These are phyloP conservation scores for Zymoseptoria pseudotritici DNA, from an alignment of 2,329 filamentous ascomycete species.

Conservation along the genomic window DNA sequence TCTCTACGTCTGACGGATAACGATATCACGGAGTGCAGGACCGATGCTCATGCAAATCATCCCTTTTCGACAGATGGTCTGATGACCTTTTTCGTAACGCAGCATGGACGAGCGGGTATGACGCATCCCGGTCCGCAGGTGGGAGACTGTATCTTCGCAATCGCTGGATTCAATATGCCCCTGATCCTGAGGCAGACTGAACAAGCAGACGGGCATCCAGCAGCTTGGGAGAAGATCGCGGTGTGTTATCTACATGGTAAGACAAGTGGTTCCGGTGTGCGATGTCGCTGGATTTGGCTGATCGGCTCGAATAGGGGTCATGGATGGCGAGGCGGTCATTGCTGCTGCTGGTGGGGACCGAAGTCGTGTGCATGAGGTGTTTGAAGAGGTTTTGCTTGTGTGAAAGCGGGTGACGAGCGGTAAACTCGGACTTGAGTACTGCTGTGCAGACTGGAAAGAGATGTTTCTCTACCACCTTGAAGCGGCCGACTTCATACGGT, in stretches of 20 bases:
- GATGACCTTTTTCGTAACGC: constrained; percentile 3
- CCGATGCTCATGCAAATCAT: too few species aligned
- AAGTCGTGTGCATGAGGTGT: not conserved
- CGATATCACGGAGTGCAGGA: too few species aligned
- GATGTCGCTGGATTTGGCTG: too few species aligned
- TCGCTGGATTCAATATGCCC: constrained; percentile 2
- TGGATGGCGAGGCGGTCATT: constrained; percentile 3
- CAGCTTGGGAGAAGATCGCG: not conserved
- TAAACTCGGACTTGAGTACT: too few species aligned
- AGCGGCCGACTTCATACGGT: too few species aligned
- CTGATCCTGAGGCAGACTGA: constrained; percentile 1
- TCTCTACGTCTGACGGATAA: too few species aligned
- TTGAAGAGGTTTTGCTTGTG: not conserved
- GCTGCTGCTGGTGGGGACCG: not conserved
- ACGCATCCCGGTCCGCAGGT: not conserved
- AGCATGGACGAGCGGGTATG: constrained; percentile 1
- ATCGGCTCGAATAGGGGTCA: not conserved
- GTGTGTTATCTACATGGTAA: constrained; percentile 5
- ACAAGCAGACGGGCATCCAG: not conserved
- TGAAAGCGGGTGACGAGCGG: not conserved
- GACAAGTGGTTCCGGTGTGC: not conserved
- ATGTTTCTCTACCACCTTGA: too few species aligned
- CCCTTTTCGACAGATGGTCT: not conserved
- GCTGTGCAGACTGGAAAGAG: too few species aligned
- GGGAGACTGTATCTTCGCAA: constrained; percentile 1